Evolutionary conservation across 78 protist genomes (phyloP).

Genomic region (Dictyostelium firmibasis): DNA sequence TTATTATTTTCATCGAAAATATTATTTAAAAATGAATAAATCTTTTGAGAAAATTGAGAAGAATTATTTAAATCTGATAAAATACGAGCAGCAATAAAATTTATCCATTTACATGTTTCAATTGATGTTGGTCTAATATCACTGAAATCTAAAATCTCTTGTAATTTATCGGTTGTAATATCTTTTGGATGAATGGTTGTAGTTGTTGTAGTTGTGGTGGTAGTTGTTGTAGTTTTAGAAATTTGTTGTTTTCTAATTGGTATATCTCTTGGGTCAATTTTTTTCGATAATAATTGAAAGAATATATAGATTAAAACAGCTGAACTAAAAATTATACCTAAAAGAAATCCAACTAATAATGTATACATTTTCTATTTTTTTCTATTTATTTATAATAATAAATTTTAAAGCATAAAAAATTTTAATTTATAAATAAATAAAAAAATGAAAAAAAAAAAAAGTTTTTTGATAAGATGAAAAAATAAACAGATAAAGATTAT

Average conservation of each 20-base stretch:
- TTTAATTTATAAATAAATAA: neutral
- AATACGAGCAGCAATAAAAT: constrained; percentile 40
- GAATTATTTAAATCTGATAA: constrained; percentile 64
- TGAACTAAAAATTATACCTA: constrained; percentile 39
- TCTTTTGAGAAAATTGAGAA: constrained; percentile 19
- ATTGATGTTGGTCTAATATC: constrained; percentile 63
- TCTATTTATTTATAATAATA: neutral
- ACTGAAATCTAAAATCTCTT: neutral
- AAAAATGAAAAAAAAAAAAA: neutral
- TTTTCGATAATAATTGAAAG: constrained; percentile 48
- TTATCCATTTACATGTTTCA: constrained; percentile 73
- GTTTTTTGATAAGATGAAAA: neutral
- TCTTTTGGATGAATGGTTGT: neutral
- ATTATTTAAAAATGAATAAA: constrained; percentile 30
- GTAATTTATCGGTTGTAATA: neutral
- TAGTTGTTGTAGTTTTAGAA: neutral
- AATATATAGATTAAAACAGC: neutral
- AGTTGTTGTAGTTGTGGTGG: neutral
- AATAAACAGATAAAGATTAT: neutral
- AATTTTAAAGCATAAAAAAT: neutral
- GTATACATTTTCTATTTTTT: neutral
- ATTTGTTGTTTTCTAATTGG: neutral
- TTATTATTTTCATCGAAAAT: constrained; percentile 48
- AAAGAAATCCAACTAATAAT: constrained; percentile 46
- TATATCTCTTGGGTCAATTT: constrained; percentile 14